Percentiles rank a stretch among this genome's conserved stretches.
phyloP scores from a whole-genome alignment of 2,329 filamentous ascomycete genomes.

The Lachnellula subtilissima region DNA sequence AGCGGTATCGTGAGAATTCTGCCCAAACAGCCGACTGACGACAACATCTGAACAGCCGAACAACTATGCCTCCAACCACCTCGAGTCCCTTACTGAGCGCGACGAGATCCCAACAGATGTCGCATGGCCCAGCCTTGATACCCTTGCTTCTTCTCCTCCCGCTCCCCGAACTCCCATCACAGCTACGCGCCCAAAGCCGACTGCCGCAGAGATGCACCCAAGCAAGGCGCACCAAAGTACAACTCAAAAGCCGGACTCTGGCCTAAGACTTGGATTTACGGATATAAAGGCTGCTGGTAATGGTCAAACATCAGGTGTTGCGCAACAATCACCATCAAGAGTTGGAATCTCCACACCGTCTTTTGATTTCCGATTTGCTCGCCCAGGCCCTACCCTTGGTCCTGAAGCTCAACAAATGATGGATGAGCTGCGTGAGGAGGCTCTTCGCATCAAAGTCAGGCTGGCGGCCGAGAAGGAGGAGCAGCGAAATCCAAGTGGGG shows the following conservation, averaged over 20 bases:
- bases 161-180: conserved; percentile 54
- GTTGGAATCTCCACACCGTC: conserved; percentile 48
- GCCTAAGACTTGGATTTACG: conserved; percentile 75
- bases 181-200: conserved; percentile 62
- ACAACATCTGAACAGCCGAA: conserved; percentile 6
- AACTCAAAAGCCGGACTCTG: conserved; percentile 72
- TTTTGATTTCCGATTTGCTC: conserved; percentile 62
- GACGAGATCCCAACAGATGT: conserved; percentile 24
- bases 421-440: conserved; percentile 67
- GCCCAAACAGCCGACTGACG: not conserved
- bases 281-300: conserved; percentile 50
- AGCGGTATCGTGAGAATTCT: not conserved
- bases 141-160: conserved; percentile 22
- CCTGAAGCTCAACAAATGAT: conserved; percentile 57
- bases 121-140: conserved; percentile 18
- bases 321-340: conserved; percentile 62
- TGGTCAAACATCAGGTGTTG: conserved; percentile 36
- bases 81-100: conserved; percentile 28
- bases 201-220: conserved; percentile 84
- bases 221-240: conserved; percentile 72
- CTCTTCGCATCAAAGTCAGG: conserved; percentile 63
- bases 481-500: conserved; percentile 43
- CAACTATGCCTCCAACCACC: conserved; percentile 17
- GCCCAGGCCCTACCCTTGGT: conserved; percentile 53
- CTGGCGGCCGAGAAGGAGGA: conserved; percentile 58